phyloP scores from a whole-genome alignment of 768 basidiomycete genomes.

The Amanita pallidorosea region DNA sequence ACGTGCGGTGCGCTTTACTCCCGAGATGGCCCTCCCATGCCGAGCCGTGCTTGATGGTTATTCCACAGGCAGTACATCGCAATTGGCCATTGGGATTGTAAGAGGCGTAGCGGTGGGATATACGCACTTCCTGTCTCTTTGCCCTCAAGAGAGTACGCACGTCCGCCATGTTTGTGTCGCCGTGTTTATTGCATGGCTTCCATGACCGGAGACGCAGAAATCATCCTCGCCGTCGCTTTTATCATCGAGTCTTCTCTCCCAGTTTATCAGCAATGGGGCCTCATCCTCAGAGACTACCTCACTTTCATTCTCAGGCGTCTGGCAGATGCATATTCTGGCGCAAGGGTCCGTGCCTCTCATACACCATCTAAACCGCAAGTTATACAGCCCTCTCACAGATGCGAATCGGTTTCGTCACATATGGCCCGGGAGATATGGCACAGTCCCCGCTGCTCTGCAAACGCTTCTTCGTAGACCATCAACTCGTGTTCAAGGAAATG shows the following conservation, averaged over 20 bases:
- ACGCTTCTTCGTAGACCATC: conserved; percentile 42
- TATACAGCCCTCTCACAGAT: conserved; percentile 12
- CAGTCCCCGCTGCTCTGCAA: conserved; percentile 48
- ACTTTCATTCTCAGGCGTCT: conserved; percentile 41
- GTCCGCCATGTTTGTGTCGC: conserved; percentile 47
- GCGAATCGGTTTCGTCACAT: conserved; percentile 46
- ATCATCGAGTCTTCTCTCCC: conserved; percentile 52
- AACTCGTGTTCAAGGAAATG: conserved; percentile 31
- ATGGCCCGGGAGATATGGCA: conserved; percentile 45
- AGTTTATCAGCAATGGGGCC: conserved; percentile 42
- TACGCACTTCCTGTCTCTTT: conserved; percentile 66
- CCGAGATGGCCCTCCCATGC: conserved; percentile 86
- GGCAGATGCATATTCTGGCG: conserved; percentile 25
- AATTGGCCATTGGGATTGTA: conserved; percentile 61
- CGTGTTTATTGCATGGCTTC: background rate
- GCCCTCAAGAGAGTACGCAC: conserved; percentile 73
- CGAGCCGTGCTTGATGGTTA: conserved; percentile 58
- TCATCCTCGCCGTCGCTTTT: conserved; percentile 35
- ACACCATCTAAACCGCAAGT: background rate
- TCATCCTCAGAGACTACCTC: conserved; percentile 36
- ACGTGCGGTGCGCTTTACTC: conserved; percentile 68
- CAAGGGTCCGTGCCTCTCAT: conserved; percentile 20
- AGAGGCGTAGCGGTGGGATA: conserved; percentile 63
- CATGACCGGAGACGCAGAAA: background rate
- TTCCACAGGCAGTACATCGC: conserved; percentile 56